Evolutionary conservation across 2,329 filamentous ascomycete genomes (phyloP), one percentile per base, ranked within the genome.

Genomic region (Hypomyces rosellus): DNA sequence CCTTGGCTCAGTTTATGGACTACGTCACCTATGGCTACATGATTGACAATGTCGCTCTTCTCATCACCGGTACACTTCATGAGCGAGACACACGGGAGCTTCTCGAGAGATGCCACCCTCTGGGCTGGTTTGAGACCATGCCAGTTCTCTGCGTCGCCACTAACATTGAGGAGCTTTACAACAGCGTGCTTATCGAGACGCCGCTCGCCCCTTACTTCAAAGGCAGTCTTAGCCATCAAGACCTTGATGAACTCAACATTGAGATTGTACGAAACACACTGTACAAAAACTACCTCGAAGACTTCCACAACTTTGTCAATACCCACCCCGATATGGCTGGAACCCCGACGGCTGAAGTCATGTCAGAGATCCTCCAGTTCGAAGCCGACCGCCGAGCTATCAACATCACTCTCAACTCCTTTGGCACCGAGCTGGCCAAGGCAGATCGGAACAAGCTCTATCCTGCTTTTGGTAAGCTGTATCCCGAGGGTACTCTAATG

Each of bases 21-120:
- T 99, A 96, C 71, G 77, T 99, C 54, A 99, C 93, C 1, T 99
- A 99, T 69, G 92, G 91, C 55, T 99, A 99, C 78, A 99, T 99
- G 93, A 99, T 99, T 71, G 93, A 99, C 74, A 99, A 99, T 63
- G 90, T 99, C 48, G 93, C 95, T 37, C 85, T 99, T 38, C 83
- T 99, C 63, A 99, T 99, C 70, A 99, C 93, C 18, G 93, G 93
- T 55, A 99, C 93, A 12, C 81, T 99, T 30, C 93, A 99, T 72
- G 95, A 99, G 74, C 84, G 93, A 66, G 93, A 99, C 69, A 99
- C 93, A 3, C 85, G 91, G 53, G 93, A 99, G 73, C 81, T 99
- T 55, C 75, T 99, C 48, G 93, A 97, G 65, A 80, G 93, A 69
- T 99, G 95, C 71, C 95, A 99, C 63, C 93, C 93, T 6, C 80